These are phyloP conservation scores for Malus orientalis DNA, from an alignment of 306 rosid species.

Conservation along the genomic window DNA sequence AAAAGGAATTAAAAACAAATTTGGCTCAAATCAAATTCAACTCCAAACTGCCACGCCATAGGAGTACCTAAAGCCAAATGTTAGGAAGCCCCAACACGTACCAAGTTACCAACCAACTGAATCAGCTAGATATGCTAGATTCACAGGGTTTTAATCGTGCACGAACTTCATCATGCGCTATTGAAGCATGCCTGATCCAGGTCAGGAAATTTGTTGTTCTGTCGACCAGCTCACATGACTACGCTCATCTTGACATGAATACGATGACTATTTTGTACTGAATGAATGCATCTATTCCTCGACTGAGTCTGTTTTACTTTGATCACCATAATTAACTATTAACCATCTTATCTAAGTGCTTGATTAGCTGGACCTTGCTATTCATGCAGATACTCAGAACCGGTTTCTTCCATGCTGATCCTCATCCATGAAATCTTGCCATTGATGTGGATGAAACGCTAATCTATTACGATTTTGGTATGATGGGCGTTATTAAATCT, in stretches of 20 bases:
- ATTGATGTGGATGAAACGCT: slow-evolving; percentile 71
- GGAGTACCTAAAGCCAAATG: background rate
- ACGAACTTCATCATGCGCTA: slow-evolving; percentile 63
- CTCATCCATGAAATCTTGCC: slow-evolving; percentile 89
- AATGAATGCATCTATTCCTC: background rate
- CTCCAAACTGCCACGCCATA: background rate
- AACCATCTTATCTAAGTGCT: slow-evolving; percentile 1
- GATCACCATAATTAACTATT: background rate
- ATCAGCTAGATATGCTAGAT: slow-evolving; percentile 46
- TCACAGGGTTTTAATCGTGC: slow-evolving; percentile 57
- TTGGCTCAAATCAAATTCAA: background rate
- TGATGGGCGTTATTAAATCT: slow-evolving; percentile 93
- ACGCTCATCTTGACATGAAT: slow-evolving; percentile 9
- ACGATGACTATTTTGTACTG: background rate
- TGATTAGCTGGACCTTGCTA: slow-evolving; percentile 5
- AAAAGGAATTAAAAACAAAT: background rate
- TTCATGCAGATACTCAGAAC: slow-evolving; percentile 71
- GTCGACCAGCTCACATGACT: background rate
- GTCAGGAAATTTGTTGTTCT: slow-evolving; percentile 25
- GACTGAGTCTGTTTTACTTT: background rate
- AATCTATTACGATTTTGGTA: slow-evolving; percentile 93
- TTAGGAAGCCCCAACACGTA: slow-evolving; percentile 9
- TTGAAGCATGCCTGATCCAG: slow-evolving; percentile 92
- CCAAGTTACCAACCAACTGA: slow-evolving; percentile 2
- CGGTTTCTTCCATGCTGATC: no score